Evolutionary conservation across 2,329 filamentous ascomycete genomes (phyloP), one percentile per base, ranked within the genome.

Genomic region (Simplicillium aogashimaense): DNA sequence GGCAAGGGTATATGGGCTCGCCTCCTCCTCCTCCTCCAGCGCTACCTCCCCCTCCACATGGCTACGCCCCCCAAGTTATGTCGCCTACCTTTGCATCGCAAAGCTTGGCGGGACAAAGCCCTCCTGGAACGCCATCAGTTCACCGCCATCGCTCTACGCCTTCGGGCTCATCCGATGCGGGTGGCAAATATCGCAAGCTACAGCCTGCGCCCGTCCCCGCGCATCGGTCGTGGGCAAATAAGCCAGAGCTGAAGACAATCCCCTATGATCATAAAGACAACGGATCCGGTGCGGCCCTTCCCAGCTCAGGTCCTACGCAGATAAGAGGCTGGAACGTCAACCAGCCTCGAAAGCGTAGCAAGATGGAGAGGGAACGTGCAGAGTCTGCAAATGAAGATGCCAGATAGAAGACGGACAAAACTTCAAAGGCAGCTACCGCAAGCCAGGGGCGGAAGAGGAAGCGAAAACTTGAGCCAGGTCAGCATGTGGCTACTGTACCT

Each of bases 221-320:
- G 25, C 72, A 74, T 50, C 63, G 66, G 34, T 64, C 64, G 44
- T 69, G 65, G 53, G 52, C 57, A 7, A 60, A 60, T 41, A 69
- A 67, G 49, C 64, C 67, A 13, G 73, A 77, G 48, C 61, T 78
- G n/a, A 69, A 74, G 41, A 76, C 75, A 4, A 72, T 76, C 3
- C 70, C 69, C 30, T 78, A 78, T 46, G 69, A 72, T 15, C 76
- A 77, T 51, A 78, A 77, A 51, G 74, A 78, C 49, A 76, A 74
- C 34, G 62, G 64, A 4, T 66, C 72, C 2, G 67, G 66, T 14
- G 73, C 76, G 37, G 70, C 73, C 12, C 65, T 76, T 25, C 74
- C 74, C 8, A 67, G 66, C 36, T 70, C 68, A 13, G 74, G 72
- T 0, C 74, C 74, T 1, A 74, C 72, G 11, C 65, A 67, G 34